Evolutionary conservation across 129 eudicot genomes (phyloP), one percentile per base, ranked within the genome.

Genomic region (Flaveria ramosissima): DNA sequence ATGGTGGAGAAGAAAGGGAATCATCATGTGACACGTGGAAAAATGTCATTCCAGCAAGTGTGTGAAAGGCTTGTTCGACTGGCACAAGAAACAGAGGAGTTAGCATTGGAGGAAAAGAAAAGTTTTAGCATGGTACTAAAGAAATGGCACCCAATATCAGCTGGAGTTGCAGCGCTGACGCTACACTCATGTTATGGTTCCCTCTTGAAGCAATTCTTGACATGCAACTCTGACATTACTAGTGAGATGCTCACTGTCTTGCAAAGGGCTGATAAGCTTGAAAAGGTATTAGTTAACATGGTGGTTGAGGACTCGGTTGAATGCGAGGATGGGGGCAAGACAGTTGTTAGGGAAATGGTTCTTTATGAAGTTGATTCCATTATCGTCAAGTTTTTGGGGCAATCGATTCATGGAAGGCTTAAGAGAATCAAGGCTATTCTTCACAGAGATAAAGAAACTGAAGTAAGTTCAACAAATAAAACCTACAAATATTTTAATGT

Each of bases 61-160:
- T 83, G 92, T 15, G 85, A 89, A 43, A 73, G 84, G 27, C 92
- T 94, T 0, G 74, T 85, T 6, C 80, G 83, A 17, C 39, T 94
- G 63, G 97, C 99, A 2, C 63, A 83, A 16, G 90, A 79, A 68
- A 89, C 92, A 7, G 96, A 94, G 70, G 93, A 87, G 24, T 82
- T 94, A 64, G 96, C 96, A 3, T 16, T 60, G 0, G 86, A 86
- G 78, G 99, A 94, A 85, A 94, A 83, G 77, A 88, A 72, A 5
- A 83, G 59, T 43, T 94, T 81, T 57, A 83, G 93, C 43, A 72
- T 85, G 21, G 76, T 72, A 6, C 81, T 94, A 43, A 94, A 86
- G 83, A 94, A 75, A 72, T 94, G 97, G 99, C 96, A 94, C 30
- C 97, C 99, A 0, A 70, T 89, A 72, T 81, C 99, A n/a, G 90